phyloP scores from a whole-genome alignment of 2,329 filamentous ascomycete genomes.

The Trichophyton simii region DNA sequence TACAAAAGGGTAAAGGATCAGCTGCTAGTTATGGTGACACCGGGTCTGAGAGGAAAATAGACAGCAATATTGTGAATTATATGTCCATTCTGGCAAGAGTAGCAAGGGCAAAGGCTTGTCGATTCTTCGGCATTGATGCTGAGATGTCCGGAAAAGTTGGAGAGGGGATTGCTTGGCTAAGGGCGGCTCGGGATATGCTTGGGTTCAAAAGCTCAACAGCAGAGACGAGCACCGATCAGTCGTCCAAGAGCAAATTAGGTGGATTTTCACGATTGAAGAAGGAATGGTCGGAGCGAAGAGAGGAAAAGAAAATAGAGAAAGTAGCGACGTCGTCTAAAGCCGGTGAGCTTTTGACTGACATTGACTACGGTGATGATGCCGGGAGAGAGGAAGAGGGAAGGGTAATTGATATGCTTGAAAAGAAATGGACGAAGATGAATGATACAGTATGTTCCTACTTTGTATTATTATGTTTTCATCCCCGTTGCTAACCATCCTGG shows the following conservation, averaged over 20 bases:
- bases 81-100: conserved; percentile 61
- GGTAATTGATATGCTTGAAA: conserved; percentile 73
- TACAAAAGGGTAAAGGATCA: conserved; percentile 17
- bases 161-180: conserved; percentile 74
- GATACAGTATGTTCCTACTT: conserved; percentile 54
- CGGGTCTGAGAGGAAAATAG: conserved; percentile 38
- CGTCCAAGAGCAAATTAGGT: conserved; percentile 17
- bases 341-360: conserved; percentile 21
- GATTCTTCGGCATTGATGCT: conserved; percentile 82
- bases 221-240: conserved; percentile 34
- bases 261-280: conserved; percentile 50
- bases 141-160: conserved; percentile 72
- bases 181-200: conserved; percentile 62
- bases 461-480: neutral
- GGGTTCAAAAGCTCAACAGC: conserved; percentile 41
- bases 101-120: conserved; percentile 69
- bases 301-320: conserved; percentile 67
- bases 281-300: conserved; percentile 61
- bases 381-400: conserved; percentile 73
- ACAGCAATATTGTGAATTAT: conserved; percentile 58
- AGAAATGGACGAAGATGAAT: conserved; percentile 86
- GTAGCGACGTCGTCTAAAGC: conserved; percentile 32
- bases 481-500: neutral
- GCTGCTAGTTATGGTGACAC: conserved; percentile 5
- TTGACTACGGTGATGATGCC: conserved; percentile 55